Evolutionary conservation across 2,329 filamentous ascomycete species (phyloP), one percentile per base, ranked within the genome.

Genomic region (Ceratocystis albifundus): DNA sequence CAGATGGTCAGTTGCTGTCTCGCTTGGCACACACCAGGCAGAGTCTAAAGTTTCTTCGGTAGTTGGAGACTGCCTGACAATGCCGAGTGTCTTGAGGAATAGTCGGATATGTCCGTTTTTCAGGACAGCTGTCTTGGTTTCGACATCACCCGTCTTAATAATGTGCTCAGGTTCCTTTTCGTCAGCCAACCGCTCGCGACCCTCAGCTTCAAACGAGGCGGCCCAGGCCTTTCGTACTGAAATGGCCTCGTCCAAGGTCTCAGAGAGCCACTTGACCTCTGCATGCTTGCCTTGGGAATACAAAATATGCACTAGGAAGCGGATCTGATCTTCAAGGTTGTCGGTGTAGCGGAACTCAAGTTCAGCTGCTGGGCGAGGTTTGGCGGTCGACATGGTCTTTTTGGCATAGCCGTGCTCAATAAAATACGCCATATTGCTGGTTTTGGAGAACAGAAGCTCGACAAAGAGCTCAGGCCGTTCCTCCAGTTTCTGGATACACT

Each of bases 361-460:
- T 72, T 95, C 89, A 10, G 89, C 88, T 0, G 87, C 90, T 2
- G 90, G 83, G 70, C 84, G 84, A 8, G 86, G 82, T 55, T 84
- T 81, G n/a, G 75, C 72, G 20, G 81, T 79, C 22, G 82, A 81
- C 28, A 86, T 74, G 0, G 87, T 84, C 70, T 93, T 90, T 73
- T 88, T 90, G 71, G 90, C 88, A 72, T 87, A 89, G 0, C 94
- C 94, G 72, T 92, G 91, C 73, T 97, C 92, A 4, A 99, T 81
- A 73, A 90, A 97, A 75, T 89, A 90, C 0, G 90, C 82, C 0
- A 90, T 96, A 59, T 84, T 83, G 64, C 86, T 87, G 67, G 91
- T 88, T 75, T 99, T 99, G 74, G 89, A 96, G 75, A 99, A 99
- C 15, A 99, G 80, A 81, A 99, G 84, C 76, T 99, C 94, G 0